Evolutionary conservation across 2,329 filamentous ascomycete genomes (phyloP).

Genomic region (Fusarium sp.): DNA sequence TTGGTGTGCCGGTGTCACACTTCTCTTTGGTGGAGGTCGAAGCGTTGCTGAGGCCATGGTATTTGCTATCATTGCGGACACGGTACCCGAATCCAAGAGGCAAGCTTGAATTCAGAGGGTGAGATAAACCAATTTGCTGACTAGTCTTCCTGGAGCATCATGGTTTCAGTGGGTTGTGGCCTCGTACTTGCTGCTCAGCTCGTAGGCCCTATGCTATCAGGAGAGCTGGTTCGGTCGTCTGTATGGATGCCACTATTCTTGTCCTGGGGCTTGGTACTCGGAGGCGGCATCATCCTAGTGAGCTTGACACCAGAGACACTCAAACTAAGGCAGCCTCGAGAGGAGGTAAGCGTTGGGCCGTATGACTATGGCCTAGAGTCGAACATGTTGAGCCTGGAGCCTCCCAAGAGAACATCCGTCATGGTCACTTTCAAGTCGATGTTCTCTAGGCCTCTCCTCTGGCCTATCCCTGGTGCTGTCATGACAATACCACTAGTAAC

Average conservation of each 20-base stretch:
- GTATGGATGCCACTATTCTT: conserved; percentile 38
- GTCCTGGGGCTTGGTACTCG: conserved; percentile 29
- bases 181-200: conserved; percentile 38
- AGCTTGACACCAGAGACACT: conserved; percentile 40
- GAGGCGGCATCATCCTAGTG: conserved; percentile 28
- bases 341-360: not conserved
- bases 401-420: not conserved
- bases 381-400: not conserved
- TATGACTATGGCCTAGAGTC: not conserved
- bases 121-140: not conserved
- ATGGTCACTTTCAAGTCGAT: conserved; percentile 20
- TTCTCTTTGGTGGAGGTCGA: conserved; percentile 42
- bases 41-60: conserved; percentile 44
- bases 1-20: conserved; percentile 36
- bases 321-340: not conserved
- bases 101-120: not conserved
- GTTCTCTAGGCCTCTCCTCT: conserved; percentile 32
- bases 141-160: conserved; percentile 18
- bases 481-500: conserved; percentile 37
- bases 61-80: conserved; percentile 43
- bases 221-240: conserved; percentile 22
- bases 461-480: conserved; percentile 39
- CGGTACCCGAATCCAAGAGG: conserved; percentile 26
- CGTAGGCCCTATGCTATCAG: conserved; percentile 32
- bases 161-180: conserved; percentile 42